Percentiles rank a stretch among this genome's conserved stretches.
Evolutionary conservation across 169 alveolate species (phyloP).

Genomic region (Plasmodium berghei): DNA sequence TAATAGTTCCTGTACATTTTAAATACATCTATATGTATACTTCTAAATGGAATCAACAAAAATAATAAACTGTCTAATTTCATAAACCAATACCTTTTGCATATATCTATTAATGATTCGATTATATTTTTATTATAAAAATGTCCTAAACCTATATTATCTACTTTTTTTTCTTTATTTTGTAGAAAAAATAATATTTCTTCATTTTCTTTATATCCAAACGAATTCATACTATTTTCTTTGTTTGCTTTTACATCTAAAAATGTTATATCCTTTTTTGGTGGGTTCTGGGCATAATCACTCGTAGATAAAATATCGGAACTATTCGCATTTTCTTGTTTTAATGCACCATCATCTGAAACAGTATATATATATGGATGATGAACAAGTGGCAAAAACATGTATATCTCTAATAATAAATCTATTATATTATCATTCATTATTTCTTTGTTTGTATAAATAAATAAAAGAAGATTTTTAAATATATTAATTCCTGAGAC

Average conservation of each 20-base stretch:
- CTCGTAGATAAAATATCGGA: no score
- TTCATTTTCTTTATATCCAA: background rate
- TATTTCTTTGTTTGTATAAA: slow-evolving; percentile 15
- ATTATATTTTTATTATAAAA: slow-evolving; percentile 39
- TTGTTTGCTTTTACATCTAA: no score
- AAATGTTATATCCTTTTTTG: no score
- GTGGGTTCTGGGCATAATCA: no score
- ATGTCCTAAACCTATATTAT: slow-evolving; percentile 30
- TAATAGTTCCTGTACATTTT: slow-evolving; percentile 32
- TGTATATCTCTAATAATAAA: slow-evolving; percentile 14
- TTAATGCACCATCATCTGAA: background rate
- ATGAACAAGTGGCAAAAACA: slow-evolving; percentile 32
- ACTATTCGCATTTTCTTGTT: background rate
- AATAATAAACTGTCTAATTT: slow-evolving; percentile 43
- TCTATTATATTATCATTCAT: slow-evolving; percentile 32
- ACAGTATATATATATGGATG: slow-evolving; percentile 64
- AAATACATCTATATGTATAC: slow-evolving; percentile 18
- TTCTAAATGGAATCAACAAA: slow-evolving; percentile 56
- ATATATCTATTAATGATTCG: slow-evolving; percentile 35
- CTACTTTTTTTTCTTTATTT: background rate
- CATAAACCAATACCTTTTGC: slow-evolving; percentile 16
- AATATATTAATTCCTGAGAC: slow-evolving; percentile 53
- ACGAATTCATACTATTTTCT: no score
- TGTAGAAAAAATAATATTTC: background rate
- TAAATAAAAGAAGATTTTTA: slow-evolving; percentile 56